Evolutionary conservation across 2,329 filamentous ascomycete genomes (phyloP).

Genomic region (Plenodomus tracheiphilus): DNA sequence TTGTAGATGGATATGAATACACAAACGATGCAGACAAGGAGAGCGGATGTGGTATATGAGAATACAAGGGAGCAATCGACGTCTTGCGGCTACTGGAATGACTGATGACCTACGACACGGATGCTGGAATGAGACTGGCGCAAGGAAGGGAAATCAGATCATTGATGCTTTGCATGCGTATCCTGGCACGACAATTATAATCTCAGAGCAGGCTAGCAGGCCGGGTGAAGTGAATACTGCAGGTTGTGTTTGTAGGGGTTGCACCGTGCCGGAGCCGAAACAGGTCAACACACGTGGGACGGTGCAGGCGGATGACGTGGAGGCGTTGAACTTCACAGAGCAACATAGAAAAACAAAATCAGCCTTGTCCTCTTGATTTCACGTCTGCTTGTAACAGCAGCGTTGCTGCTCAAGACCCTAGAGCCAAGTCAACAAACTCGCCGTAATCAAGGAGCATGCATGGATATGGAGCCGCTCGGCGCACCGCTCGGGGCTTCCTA

Average conservation of each 20-base stretch:
- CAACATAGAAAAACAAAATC: too few relatives aligned
- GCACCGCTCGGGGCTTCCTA: not conserved
- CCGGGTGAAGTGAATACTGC: too few relatives aligned
- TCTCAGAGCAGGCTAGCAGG: not conserved
- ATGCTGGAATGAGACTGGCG: not conserved
- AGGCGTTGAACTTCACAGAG: too few relatives aligned
- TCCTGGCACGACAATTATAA: not conserved
- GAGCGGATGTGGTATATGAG: not conserved
- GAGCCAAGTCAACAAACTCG: too few relatives aligned
- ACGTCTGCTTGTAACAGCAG: too few relatives aligned
- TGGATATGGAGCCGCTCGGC: not conserved
- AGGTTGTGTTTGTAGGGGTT: not conserved
- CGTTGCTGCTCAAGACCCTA: too few relatives aligned
- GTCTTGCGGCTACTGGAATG: not conserved
- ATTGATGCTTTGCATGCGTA: not conserved
- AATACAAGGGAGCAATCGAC: not conserved
- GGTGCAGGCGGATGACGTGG: too few relatives aligned
- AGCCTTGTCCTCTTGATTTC: too few relatives aligned
- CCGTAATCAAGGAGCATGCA: too few relatives aligned
- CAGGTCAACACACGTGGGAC: too few relatives aligned
- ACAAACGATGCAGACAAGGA: not conserved
- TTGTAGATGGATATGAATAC: slow-evolving; percentile 8
- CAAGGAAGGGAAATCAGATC: not conserved
- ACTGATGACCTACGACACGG: not conserved
- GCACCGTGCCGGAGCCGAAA: too few relatives aligned